phyloP scores from a whole-genome alignment of 1,284 basidiomycete genomes.

The Puccinia coronata region DNA sequence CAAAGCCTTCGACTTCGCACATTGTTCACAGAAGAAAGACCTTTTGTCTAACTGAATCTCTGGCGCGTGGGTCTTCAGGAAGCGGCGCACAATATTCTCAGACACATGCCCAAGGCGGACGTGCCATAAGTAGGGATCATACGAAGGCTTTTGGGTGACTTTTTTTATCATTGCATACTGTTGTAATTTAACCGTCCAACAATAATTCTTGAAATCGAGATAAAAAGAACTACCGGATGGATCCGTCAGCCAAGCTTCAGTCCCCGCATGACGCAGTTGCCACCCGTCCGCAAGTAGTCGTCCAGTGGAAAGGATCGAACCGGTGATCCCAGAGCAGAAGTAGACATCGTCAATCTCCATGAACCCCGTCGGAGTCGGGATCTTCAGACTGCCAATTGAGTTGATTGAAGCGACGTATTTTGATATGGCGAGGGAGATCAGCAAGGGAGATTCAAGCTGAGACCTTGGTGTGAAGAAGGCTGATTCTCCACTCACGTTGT shows the following conservation, averaged over 20 bases:
- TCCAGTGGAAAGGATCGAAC: not conserved
- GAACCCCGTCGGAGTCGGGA: too few relatives aligned
- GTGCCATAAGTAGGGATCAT: not conserved
- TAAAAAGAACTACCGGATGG: not conserved
- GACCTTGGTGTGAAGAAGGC: too few relatives aligned
- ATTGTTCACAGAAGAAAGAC: not conserved
- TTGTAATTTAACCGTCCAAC: not conserved
- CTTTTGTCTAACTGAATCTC: not conserved
- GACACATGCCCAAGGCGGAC: not conserved
- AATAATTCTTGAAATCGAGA: not conserved
- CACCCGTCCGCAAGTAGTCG: not conserved
- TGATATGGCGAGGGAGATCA: too few relatives aligned
- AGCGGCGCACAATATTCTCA: not conserved
- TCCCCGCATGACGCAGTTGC: not conserved
- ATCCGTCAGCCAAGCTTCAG: not conserved
- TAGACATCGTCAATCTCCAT: too few relatives aligned
- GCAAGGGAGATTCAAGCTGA: too few relatives aligned
- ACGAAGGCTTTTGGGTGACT: not conserved
- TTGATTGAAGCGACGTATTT: too few relatives aligned
- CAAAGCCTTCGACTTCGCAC: not conserved
- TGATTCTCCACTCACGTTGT: too few relatives aligned
- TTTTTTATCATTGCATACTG: not conserved
- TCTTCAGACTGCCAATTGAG: too few relatives aligned
- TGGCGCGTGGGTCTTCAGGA: not conserved
- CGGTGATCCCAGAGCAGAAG: not conserved